Evolutionary conservation across 768 basidiomycete species (phyloP), one percentile per base, ranked within the genome.

Genomic region (Cystobasidium tubakii): DNA sequence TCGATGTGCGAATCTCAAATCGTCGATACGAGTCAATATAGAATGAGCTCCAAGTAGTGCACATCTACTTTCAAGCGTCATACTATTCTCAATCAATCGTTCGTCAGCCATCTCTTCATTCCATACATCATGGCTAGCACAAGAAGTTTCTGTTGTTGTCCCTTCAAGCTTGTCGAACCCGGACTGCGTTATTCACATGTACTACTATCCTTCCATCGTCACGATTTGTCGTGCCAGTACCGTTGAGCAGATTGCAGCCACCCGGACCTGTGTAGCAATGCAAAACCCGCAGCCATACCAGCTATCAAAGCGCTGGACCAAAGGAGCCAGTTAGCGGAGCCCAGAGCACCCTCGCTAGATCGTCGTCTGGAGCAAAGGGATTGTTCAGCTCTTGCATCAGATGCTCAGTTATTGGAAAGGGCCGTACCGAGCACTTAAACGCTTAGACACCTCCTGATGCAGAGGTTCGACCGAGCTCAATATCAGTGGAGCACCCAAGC

Each of bases 1-100:
- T 46, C 55, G 15, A 55, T 71, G 53, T 71, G 69, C 54, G 69
- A 71, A 44, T 9, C 69, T 34, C 53, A 71, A 44, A 71, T 71
- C 9, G 50, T 71, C 34, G 69, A 71, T 25, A 71, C 69, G 1
- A 29, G 54, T 1, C 53, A 60, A 36, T 71, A 71, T 44, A 60
- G 53, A 29, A 71, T 71, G 69, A 71, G 69, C 55, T 36, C 69
- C 19, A 71, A 71, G 33, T 71, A 60, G 23, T 12, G 36, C 21
- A n/a, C n/a, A n/a, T n/a, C n/a, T n/a, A n/a, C n/a, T n/a, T n/a
- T n/a, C n/a, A n/a, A n/a, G n/a, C 62, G 27, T n/a, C 31, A 27
- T 4, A 25, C 3, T 15, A 66, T 6, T 39, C 43, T 44, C 65
- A 54, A 54, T 4, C 53, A n/a, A n/a, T n/a, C 21, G 21, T 7